Conservation (phyloP, 1,284 basidiomycete genomes). For the Naganishia liquefaciens region DNA sequence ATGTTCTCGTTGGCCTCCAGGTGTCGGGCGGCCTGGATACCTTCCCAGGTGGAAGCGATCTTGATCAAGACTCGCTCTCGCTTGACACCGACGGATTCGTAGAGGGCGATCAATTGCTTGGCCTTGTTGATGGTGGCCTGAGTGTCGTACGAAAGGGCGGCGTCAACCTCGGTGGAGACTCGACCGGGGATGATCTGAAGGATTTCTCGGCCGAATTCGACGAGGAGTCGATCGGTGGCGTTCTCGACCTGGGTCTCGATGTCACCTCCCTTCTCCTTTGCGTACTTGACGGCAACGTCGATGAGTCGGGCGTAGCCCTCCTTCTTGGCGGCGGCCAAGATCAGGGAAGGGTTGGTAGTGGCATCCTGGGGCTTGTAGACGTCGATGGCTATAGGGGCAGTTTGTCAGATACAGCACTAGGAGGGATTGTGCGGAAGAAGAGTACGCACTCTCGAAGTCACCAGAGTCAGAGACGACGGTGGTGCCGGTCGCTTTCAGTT, state of each 20-base stretch:
- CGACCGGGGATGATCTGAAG: conserved; percentile 94
- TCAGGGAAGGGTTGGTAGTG: conserved; percentile 89
- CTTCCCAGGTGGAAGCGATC: conserved; percentile 99
- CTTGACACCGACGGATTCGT: conserved; percentile 84
- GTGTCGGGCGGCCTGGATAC: conserved; percentile 96
- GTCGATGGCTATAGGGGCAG: conserved; percentile 65
- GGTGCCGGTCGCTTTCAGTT: conserved; percentile 84
- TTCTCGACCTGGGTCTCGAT: conserved; percentile 70
- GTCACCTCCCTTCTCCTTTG: conserved; percentile 74
- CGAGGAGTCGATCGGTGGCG: conserved; percentile 86
- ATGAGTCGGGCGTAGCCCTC: conserved; percentile 80
- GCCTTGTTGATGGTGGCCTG: conserved; percentile 62
- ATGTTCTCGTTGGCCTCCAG: conserved; percentile 90
- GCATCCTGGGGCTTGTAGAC: conserved; percentile 92
- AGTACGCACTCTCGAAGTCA: conserved; percentile 71
- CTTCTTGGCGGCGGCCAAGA: conserved; percentile 88
- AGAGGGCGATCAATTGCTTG: conserved; percentile 88
- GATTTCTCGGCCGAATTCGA: conserved; percentile 96
- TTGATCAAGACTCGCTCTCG: conserved; percentile 90
- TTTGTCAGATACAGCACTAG: neutral
- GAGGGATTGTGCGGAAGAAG: neutral
- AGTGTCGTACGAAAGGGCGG: conserved; percentile 94
- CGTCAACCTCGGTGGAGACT: conserved; percentile 99
- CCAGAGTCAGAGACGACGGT: conserved; percentile 93
- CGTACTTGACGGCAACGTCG: conserved; percentile 77